Conservation (phyloP, 78 protist species). For the Chrysochromulina tobinii region DNA sequence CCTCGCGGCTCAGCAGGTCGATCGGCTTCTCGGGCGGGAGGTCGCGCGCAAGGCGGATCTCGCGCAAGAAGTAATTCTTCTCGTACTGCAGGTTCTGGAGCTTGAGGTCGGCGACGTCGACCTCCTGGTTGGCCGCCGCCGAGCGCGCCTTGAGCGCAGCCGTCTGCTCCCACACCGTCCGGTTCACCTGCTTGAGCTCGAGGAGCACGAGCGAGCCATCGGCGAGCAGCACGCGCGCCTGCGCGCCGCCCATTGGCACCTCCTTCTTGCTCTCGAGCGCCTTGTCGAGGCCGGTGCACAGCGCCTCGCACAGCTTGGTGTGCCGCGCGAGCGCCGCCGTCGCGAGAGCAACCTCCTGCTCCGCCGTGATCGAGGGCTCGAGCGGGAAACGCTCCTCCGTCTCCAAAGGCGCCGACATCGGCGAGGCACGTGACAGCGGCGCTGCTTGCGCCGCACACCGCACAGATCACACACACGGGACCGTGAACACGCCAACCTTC, state of each 20-base stretch:
- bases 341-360: too few relatives aligned
- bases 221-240: background rate
- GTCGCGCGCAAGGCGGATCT: background rate
- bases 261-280: background rate
- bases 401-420: too few relatives aligned
- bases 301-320: background rate
- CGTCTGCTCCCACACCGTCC: background rate
- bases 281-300: background rate
- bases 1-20: background rate
- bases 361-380: too few relatives aligned
- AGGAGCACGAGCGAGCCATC: background rate
- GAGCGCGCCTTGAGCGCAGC: background rate
- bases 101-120: conserved; percentile 7
- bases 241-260: background rate
- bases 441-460: too few relatives aligned
- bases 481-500: too few relatives aligned
- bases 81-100: conserved; percentile 20
- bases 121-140: background rate
- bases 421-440: too few relatives aligned
- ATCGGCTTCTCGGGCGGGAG: background rate
- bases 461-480: too few relatives aligned
- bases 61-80: background rate
- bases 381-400: too few relatives aligned
- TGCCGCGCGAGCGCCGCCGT: background rate
- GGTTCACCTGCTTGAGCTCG: background rate